Evolutionary conservation across 306 rosid genomes (phyloP).

Genomic region (Rosa chinensis): DNA sequence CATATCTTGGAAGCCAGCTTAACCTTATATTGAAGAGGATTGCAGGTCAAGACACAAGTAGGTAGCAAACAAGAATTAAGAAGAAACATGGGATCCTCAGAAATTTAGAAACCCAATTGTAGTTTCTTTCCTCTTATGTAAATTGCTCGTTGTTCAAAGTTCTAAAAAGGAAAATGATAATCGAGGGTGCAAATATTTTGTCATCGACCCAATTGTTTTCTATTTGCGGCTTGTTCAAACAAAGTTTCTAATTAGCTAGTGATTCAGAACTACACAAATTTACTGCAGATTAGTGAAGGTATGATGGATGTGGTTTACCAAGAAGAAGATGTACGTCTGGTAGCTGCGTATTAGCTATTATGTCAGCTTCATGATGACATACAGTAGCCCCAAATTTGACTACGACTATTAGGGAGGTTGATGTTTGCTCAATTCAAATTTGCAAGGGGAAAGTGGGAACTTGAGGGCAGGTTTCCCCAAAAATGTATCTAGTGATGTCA

Average conservation of each 20-base stretch:
- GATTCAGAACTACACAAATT: neutral
- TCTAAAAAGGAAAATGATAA: neutral
- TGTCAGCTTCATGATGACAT: neutral
- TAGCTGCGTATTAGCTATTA: neutral
- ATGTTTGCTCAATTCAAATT: neutral
- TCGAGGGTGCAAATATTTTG: neutral
- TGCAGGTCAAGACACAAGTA: slow-evolving; percentile 26
- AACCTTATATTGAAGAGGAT: neutral
- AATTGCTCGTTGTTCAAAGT: slow-evolving; percentile 21
- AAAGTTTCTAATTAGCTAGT: neutral
- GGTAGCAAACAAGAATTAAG: neutral
- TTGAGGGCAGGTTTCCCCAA: neutral
- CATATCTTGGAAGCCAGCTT: neutral
- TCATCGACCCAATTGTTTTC: neutral
- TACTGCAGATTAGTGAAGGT: neutral
- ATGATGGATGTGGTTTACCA: neutral
- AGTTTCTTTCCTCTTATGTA: slow-evolving; percentile 10
- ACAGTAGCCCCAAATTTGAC: neutral
- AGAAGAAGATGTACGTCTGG: neutral
- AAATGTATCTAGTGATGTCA: neutral
- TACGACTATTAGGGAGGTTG: slow-evolving; percentile 2
- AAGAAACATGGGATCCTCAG: neutral
- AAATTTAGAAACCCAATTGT: neutral
- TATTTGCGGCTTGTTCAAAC: neutral
- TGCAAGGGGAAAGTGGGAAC: neutral